phyloP scores from a whole-genome alignment of 805 yeast genomes.

The Metschnikowia sp. region DNA sequence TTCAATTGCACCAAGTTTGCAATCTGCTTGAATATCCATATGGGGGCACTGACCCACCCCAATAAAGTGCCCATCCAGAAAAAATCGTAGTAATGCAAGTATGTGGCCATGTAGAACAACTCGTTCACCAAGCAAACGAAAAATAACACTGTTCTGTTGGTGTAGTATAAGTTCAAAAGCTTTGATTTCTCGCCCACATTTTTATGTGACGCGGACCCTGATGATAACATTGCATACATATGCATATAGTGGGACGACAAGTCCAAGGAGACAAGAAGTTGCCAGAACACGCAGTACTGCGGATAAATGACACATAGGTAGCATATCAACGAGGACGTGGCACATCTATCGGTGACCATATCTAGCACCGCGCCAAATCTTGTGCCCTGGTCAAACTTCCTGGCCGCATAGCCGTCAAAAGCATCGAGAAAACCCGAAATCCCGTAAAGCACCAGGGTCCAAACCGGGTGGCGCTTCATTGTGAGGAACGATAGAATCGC shows the following conservation, averaged over 20 bases:
- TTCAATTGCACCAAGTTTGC: conserved; percentile 86
- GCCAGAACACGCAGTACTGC: conserved; percentile 64
- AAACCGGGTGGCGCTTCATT: conserved; percentile 81
- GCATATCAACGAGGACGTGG: conserved; percentile 90
- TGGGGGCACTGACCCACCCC: conserved; percentile 66
- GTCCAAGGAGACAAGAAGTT: conserved; percentile 76
- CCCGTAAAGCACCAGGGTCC: conserved; percentile 74
- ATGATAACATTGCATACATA: conserved; percentile 88
- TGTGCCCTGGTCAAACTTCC: conserved; percentile 84
- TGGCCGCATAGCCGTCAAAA: conserved; percentile 92
- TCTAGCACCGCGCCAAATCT: conserved; percentile 94
- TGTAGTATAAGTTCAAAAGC: conserved; percentile 81
- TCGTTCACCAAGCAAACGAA: conserved; percentile 92
- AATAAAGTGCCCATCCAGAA: conserved; percentile 60
- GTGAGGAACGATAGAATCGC: conserved; percentile 75
- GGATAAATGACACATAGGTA: conserved; percentile 82
- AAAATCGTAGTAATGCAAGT: conserved; percentile 65
- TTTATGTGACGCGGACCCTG: conserved; percentile 83
- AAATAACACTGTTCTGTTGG: conserved; percentile 78
- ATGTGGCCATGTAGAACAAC: conserved; percentile 84
- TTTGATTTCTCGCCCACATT: conserved; percentile 68
- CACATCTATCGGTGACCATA: conserved; percentile 98
- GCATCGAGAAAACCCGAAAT: conserved; percentile 93
- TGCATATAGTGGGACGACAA: conserved; percentile 96
- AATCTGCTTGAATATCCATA: conserved; percentile 86